phyloP scores from a whole-genome alignment of 345 rosid genomes.

The Bretschneidera sinensis region DNA sequence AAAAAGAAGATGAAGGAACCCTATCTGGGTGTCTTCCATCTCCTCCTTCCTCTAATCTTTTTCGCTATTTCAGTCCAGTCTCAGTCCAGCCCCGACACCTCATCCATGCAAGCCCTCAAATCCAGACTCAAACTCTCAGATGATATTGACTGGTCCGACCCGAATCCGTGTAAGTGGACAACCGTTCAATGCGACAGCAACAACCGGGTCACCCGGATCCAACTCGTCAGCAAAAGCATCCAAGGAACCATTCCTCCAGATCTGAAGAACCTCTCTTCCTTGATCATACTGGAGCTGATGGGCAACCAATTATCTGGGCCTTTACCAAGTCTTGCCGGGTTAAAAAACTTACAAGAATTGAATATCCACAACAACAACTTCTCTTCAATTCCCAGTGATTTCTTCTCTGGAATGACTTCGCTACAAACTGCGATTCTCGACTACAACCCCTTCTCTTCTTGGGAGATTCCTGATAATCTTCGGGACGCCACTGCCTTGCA shows the following conservation, averaged over 20 bases:
- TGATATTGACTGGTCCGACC: conserved; percentile 50
- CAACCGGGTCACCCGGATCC: conserved; percentile 47
- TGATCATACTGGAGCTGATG: conserved; percentile 46
- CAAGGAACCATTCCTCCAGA: conserved; percentile 51
- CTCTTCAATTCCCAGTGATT: conserved; percentile 42
- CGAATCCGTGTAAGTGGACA: conserved; percentile 62
- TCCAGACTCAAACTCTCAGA: conserved; percentile 30
- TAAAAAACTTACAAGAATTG: conserved; percentile 31
- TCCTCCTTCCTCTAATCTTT: conserved; percentile 16
- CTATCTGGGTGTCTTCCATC: conserved; percentile 26
- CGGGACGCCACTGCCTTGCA: conserved; percentile 35
- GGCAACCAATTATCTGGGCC: conserved; percentile 42
- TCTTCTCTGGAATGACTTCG: conserved; percentile 53
- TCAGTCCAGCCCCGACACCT: conserved; percentile 20
- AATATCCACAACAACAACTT: conserved; percentile 41
- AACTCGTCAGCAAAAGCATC: conserved; percentile 39
- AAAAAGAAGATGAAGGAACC: conserved; percentile 22
- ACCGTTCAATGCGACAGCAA: conserved; percentile 29
- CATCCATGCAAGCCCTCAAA: conserved; percentile 28
- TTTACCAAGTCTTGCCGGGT: conserved; percentile 51
- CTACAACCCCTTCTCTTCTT: conserved; percentile 39
- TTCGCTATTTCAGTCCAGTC: conserved; percentile 9
- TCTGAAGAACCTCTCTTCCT: conserved; percentile 39
- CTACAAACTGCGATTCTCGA: conserved; percentile 35
- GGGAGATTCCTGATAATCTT: conserved; percentile 53